Conservation (phyloP, 495 filamentous ascomycete species). For the Neurospora sp. region DNA sequence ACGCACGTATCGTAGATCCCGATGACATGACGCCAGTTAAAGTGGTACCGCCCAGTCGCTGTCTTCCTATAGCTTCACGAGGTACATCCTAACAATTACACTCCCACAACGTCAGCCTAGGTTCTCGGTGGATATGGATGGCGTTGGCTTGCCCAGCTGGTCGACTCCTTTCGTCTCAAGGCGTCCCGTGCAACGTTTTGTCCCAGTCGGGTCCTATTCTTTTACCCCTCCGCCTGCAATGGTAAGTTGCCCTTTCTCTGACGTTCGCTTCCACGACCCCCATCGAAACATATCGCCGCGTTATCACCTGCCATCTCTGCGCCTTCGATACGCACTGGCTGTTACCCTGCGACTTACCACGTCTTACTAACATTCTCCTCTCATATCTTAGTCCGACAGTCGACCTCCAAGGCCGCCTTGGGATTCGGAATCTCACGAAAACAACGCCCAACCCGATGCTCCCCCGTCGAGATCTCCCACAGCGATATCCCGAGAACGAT, state of each 20-base stretch:
- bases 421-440: background rate
- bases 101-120: background rate
- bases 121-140: background rate
- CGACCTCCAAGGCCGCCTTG: background rate
- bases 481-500: background rate
- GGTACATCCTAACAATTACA: constrained; percentile 5
- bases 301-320: background rate
- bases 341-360: background rate
- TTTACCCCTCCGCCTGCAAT: background rate
- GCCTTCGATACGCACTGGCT: background rate
- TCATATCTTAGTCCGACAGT: background rate
- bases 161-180: background rate
- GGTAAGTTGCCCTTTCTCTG: background rate
- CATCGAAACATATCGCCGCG: background rate
- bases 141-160: background rate
- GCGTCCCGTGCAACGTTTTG: background rate
- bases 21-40: constrained; percentile 7
- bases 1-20: background rate
- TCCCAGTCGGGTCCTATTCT: background rate
- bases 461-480: background rate
- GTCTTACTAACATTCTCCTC: background rate
- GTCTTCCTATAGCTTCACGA: no score
- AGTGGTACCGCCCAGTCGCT: background rate
- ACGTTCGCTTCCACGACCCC: background rate
- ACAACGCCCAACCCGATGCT: background rate